phyloP scores from a whole-genome alignment of 2,329 filamentous ascomycete species.

The Atkinsonella hypoxylon region DNA sequence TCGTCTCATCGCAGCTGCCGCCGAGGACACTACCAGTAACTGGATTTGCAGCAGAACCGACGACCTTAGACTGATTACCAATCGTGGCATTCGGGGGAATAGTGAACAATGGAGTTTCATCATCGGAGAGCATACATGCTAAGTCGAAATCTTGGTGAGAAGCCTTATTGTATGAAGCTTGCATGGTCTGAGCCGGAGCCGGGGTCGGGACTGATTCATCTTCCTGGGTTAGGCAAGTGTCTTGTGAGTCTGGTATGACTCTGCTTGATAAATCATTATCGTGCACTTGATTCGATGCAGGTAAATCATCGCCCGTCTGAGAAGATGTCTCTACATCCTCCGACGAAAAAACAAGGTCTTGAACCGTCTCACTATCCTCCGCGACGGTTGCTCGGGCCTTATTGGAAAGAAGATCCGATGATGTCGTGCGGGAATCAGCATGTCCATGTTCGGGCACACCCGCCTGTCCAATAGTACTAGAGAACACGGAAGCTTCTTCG shows the following conservation, averaged over 20 bases:
- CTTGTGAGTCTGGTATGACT: conserved; percentile 19
- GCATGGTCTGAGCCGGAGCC: background rate
- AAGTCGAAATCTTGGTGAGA: conserved; percentile 3
- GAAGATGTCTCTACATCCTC: conserved; percentile 2
- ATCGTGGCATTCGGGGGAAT: conserved; percentile 1
- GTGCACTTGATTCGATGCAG: conserved; percentile 1
- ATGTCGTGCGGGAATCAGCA: background rate
- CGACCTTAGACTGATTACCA: background rate
- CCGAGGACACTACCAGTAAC: background rate
- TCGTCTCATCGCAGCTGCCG: background rate
- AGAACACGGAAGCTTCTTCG: conserved; percentile 2
- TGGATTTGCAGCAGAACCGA: background rate
- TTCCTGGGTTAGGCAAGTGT: conserved; percentile 10
- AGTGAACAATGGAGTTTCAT: conserved; percentile 21
- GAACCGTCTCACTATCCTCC: conserved; percentile 6
- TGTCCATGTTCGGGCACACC: background rate
- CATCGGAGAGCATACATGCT: conserved; percentile 22
- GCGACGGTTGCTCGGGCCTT: background rate
- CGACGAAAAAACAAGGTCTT: conserved; percentile 5
- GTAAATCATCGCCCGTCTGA: conserved; percentile 5
- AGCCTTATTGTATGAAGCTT: background rate
- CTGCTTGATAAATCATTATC: background rate
- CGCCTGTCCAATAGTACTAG: background rate
- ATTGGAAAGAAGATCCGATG: background rate
- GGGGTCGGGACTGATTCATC: background rate